phyloP scores from a whole-genome alignment of 495 filamentous ascomycete genomes.

The Cudoniella acicularis region DNA sequence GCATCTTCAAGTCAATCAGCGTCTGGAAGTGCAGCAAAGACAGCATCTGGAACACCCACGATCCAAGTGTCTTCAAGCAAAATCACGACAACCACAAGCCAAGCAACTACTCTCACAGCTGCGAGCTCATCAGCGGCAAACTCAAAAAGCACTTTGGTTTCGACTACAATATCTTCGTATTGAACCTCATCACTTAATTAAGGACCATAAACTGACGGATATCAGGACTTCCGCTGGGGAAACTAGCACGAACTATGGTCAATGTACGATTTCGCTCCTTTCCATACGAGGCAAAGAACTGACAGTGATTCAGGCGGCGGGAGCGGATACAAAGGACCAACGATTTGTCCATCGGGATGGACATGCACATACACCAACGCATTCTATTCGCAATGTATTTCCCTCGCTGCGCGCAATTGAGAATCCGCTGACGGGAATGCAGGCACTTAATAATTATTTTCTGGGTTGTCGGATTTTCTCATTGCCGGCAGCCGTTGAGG shows the following conservation, averaged over 20 bases:
- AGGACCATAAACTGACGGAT: not conserved
- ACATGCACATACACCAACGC: conserved; percentile 21
- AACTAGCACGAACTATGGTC: not conserved
- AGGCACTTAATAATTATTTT: too few relatives aligned
- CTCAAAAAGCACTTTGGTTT: not conserved
- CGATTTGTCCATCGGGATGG: conserved; percentile 16
- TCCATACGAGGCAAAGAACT: not conserved
- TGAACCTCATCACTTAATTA: not conserved
- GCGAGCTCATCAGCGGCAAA: not conserved
- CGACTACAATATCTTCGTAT: conserved; percentile 1
- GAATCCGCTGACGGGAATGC: not conserved
- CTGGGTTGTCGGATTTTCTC: too few relatives aligned
- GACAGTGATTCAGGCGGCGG: conserved; percentile 16
- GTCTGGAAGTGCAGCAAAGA: not conserved
- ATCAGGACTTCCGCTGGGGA: not conserved
- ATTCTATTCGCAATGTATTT: conserved; percentile 29
- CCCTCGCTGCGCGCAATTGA: not conserved
- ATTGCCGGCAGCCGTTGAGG: too few relatives aligned
- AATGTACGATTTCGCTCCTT: conserved; percentile 1
- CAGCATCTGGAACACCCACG: conserved; percentile 9
- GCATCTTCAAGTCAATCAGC: conserved; percentile 6
- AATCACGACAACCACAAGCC: conserved; percentile 4
- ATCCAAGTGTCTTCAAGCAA: conserved; percentile 20
- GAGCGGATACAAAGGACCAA: conserved; percentile 15
- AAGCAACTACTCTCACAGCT: not conserved